phyloP scores from a whole-genome alignment of 2,329 filamentous ascomycete species.

The Ophiostoma piceae region DNA sequence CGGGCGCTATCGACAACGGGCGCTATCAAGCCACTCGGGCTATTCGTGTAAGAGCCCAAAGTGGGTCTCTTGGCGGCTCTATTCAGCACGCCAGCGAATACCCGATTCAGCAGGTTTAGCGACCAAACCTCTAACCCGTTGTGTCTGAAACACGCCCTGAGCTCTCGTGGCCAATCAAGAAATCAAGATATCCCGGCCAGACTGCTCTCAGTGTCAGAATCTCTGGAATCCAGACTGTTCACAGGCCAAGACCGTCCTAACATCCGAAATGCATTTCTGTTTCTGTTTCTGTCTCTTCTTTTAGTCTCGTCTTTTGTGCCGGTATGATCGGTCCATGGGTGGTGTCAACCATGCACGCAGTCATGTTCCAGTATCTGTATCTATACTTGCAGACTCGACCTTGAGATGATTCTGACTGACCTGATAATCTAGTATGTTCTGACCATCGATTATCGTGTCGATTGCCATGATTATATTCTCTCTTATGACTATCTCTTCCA shows the following conservation, averaged over 20 bases:
- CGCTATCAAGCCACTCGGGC: not conserved
- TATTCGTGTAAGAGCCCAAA: not conserved
- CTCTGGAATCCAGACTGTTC: not conserved
- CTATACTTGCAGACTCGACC: not conserved
- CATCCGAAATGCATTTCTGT: not conserved
- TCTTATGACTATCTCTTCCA: not conserved
- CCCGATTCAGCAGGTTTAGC: not conserved
- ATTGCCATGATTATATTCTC: not conserved
- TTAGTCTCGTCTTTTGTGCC: too few species aligned
- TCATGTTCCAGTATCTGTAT: not conserved
- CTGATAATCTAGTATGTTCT: too few species aligned
- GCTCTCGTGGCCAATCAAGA: conserved; percentile 1
- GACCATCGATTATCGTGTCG: not conserved
- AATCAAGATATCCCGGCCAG: not conserved
- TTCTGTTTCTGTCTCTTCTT: not conserved
- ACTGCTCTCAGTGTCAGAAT: not conserved
- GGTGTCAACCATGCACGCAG: not conserved
- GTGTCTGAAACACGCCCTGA: not conserved
- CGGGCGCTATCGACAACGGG: not conserved
- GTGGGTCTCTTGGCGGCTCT: not conserved
- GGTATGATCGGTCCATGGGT: conserved; percentile 10
- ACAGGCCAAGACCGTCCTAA: not conserved
- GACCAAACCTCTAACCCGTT: not conserved
- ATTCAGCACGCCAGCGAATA: not conserved
- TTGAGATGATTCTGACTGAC: too few species aligned